Base-by-base conservation (phyloP, 805 yeast genomes). In the Candida montana region DNA sequence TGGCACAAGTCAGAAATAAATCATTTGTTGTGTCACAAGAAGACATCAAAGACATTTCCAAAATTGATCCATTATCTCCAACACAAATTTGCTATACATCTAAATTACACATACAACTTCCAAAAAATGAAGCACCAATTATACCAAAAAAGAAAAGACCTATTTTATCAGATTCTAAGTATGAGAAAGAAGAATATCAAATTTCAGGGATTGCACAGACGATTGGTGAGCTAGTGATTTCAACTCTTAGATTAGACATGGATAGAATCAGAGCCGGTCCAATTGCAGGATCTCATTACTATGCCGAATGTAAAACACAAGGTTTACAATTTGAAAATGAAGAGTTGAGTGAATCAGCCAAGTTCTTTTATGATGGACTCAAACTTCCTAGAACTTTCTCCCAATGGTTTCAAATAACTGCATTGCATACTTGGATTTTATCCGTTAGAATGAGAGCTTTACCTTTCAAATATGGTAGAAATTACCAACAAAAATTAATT, bases 361-460 rank as follows among this genome's bases (percentile, higher is more conserved):
- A 68, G 41, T 93, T 87, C 59, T 93, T 88, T 71, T 93, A 88
- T 59, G 84, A 86, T 41, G 84, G 90, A 11, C 67, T 93, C 43
- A 81, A 77, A 20, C 68, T 93, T 55, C 96, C 96, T 28, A 72
- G 75, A 58, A 83, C 97, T 1, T 90, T 91, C 58, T 79, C 91
- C n/a, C 95, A 89, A 62, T 91, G 96, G 96, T 91, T 83, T 62
- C 98, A 91, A 64, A 83, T 93, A 47, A 85, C 96, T 7, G 71
- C 83, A 1, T 71, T 93, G 51, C 99, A 93, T 62, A 79, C 86
- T 45, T 93, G 99, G 99, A 81, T 93, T 57, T 70, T 93, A 35
- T 83, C 83, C 50, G 95, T 86, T 15, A 81, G 99, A 59, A 90
- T 93, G 96, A 79, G 99, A 62, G 95, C 95, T 9, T 74, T 93